Base-by-base conservation (phyloP, 176 grass and related monocot species). In the Carex scoparia region DNA sequence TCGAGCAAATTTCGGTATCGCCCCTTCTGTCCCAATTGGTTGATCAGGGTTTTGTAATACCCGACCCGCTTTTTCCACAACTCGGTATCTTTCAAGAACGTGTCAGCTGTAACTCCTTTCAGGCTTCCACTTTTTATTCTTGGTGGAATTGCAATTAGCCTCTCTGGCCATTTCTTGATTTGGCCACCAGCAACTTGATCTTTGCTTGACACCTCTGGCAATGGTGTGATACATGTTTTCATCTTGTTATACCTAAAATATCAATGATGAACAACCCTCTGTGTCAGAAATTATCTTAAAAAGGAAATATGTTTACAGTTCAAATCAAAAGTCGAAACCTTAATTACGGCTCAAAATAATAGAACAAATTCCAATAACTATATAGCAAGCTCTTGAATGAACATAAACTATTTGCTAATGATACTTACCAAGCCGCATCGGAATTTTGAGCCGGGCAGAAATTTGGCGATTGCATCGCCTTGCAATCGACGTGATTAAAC, bases 1-100 rank as follows among this genome's bases (percentile, higher is more conserved):
- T 92, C 91, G 69, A 90, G 88, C 79, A 92, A 61, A 61, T 92
- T 92, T 8, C 91, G 85, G 71, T 90, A 88, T 15, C 88, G 81
- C 5, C 91, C 88, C 83, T 88, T 90, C 82, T 88, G 88, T 19
- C 78, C 85, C 14, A 92, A 62, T 48, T 89, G 87, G 71, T 82
- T 81, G 44, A 86, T 79, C 57, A 84, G 13, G 7, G 82, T 79
- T 79, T 81, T 92, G 79, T 90, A 92, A 56, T 86, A 73, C 8
- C 70, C 91, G 0, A 88, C 78, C 56, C 88, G 81, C 71, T 86
- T 74, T 82, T 84, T 92, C 91, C 91, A 92, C 53, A 74, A 78
- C 40, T 86, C 78, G 8, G 44, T 19, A 62, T 89, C 87, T 23
- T 84, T 84, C 64, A 35, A 46, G 35, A 92, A 85, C 82, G 30